Evolutionary conservation across 202 grass and related monocot species (phyloP).

Genomic region (Brachypodium distachyon): DNA sequence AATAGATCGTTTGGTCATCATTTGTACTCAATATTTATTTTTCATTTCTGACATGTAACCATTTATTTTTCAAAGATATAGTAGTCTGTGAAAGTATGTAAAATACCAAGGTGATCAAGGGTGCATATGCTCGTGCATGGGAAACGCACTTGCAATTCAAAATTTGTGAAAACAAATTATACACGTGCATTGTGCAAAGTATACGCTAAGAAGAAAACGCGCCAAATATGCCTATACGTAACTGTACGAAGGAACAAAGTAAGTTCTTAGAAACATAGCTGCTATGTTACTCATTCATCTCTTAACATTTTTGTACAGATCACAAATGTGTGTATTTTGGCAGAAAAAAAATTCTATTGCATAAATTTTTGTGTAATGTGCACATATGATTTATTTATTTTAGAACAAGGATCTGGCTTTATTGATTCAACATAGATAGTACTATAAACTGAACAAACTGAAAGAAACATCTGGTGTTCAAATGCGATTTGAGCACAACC

Average conservation of each 20-base stretch:
- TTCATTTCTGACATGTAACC: background rate
- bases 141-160: background rate
- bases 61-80: background rate
- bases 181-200: background rate
- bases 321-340: background rate
- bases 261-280: background rate
- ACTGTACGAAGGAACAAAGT: background rate
- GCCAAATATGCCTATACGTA: background rate
- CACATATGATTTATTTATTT: background rate
- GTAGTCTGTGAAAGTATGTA: background rate
- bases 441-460: too few relatives aligned
- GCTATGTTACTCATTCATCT: background rate
- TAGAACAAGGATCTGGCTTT: too few relatives aligned
- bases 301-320: background rate
- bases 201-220: background rate
- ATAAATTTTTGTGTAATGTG: background rate
- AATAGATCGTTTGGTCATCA: background rate
- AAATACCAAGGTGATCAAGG: background rate
- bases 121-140: background rate
- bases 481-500: too few relatives aligned
- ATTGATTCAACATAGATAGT: too few relatives aligned
- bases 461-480: too few relatives aligned
- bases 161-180: background rate
- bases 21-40: too few relatives aligned
- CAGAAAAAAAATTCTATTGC: background rate